Base-by-base conservation (phyloP, 768 basidiomycete genomes). In the Boletus subparvulus region DNA sequence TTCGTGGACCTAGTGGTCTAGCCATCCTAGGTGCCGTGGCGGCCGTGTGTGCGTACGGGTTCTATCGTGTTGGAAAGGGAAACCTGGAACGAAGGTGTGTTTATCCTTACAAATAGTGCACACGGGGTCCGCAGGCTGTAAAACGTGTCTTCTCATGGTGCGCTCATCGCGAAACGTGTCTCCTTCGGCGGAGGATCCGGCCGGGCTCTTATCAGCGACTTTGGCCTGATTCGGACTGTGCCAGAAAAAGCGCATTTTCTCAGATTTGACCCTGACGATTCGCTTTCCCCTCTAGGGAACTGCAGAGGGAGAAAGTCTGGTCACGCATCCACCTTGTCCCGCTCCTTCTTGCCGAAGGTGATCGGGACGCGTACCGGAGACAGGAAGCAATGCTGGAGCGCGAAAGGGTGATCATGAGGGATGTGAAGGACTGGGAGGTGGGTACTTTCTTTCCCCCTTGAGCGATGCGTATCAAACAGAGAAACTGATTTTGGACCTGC, bases 271-370 rank as follows among this genome's bases (percentile, higher is more conserved):
- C 65, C 64, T 70, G 61, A 71, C 59, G 47, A 59, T 47, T 45
- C 19, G 42, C 16, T 55, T 69, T 70, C 69, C 72, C 70, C 58
- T 65, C 66, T 78, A 98, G 96, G 74, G 96, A 99, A 77, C 80
- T 98, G 41, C 80, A 89, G 71, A 83, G 96, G 61, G 96, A 99
- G 78, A 88, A 90, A 75, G 85, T 86, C 36, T 98, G 96, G 96
- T 91, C 94, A 56, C 85, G 96, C 61, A 94, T 99, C 69, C 87
- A 98, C 77, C 83, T 97, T 35, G 87, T 94, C 33, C 97, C 96
- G 11, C 72, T 98, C 55, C 80, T 99, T 45, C 80, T 95, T 64
- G 96, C 96, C 39, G 96, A 99, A 72, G 87, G 87, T 5, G 96
- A 99, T 77, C 88, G 97, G 53, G 93, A 95, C 71, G 79, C 81